phyloP scores from a whole-genome alignment of 306 rosid genomes.

The Lathyrus oleraceus region DNA sequence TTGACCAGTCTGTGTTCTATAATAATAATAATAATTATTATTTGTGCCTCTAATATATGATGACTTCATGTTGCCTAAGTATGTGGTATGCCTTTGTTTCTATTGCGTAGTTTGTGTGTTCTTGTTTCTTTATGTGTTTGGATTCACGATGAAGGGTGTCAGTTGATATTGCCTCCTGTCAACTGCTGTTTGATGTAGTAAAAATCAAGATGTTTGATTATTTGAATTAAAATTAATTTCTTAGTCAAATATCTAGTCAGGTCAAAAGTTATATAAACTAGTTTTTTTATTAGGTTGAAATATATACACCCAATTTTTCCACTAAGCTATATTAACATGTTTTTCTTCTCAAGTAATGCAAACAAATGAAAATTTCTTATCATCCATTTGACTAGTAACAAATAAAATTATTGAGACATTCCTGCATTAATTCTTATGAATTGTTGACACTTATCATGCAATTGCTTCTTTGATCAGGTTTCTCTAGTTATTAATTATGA shows the following conservation, averaged over 20 bases:
- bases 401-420: not conserved
- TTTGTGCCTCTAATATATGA: not conserved
- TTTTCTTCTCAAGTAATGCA: not conserved
- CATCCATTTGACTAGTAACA: not conserved
- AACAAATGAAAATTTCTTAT: not conserved
- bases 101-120: not conserved
- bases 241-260: not conserved
- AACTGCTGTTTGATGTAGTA: not conserved
- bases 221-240: not conserved
- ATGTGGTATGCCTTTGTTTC: not conserved
- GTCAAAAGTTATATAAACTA: not conserved
- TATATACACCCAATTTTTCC: not conserved
- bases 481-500: constrained; percentile 92
- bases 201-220: not conserved
- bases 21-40: not conserved
- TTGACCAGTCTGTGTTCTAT: not conserved
- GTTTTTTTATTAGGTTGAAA: not conserved
- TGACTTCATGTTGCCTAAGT: not conserved
- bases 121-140: not conserved
- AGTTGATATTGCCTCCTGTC: not conserved
- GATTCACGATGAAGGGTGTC: not conserved
- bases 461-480: constrained; percentile 53
- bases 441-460: constrained; percentile 20
- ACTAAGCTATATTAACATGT: not conserved
- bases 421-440: not conserved